These are phyloP conservation scores for Cryptococcus sp. DNA, from an alignment of 1,284 basidiomycete genomes.

Conservation along the genomic window DNA sequence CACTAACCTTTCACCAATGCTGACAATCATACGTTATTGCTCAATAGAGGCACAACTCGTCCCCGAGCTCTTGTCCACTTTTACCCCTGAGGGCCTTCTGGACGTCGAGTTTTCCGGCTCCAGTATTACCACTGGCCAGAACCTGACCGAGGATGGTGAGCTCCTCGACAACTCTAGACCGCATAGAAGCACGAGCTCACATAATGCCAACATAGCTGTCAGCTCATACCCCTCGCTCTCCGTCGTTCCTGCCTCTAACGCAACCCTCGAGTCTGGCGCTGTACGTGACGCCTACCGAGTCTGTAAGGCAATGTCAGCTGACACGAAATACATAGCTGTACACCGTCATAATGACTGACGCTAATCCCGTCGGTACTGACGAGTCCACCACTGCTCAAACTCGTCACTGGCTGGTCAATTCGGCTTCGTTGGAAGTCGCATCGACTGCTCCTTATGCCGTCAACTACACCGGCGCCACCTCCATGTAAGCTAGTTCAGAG, in stretches of 20 bases:
- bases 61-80: constrained; percentile 61
- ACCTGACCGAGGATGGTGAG: constrained; percentile 58
- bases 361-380: constrained; percentile 63
- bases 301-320: background rate
- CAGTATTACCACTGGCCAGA: constrained; percentile 61
- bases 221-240: constrained; percentile 26
- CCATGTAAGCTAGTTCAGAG: constrained; percentile 50
- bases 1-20: background rate
- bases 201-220: constrained; percentile 18
- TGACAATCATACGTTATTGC: background rate
- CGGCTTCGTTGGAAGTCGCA: constrained; percentile 59
- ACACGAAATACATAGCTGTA: constrained; percentile 20
- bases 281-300: constrained; percentile 13
- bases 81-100: constrained; percentile 62
- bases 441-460: constrained; percentile 48
- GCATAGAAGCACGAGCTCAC: constrained; percentile 1
- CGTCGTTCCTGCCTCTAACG: constrained; percentile 28
- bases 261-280: constrained; percentile 18
- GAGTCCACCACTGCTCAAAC: constrained; percentile 55
- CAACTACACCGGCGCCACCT: constrained; percentile 58
- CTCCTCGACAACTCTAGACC: background rate
- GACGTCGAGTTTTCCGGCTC: constrained; percentile 58
- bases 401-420: constrained; percentile 79
- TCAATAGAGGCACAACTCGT: constrained; percentile 58
- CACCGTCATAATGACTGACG: constrained; percentile 67